Evolutionary conservation across 371 early-diverging fungal genomes (phyloP), one percentile per base, ranked within the genome.

Genomic region (Apophysomyces trapeziformis): DNA sequence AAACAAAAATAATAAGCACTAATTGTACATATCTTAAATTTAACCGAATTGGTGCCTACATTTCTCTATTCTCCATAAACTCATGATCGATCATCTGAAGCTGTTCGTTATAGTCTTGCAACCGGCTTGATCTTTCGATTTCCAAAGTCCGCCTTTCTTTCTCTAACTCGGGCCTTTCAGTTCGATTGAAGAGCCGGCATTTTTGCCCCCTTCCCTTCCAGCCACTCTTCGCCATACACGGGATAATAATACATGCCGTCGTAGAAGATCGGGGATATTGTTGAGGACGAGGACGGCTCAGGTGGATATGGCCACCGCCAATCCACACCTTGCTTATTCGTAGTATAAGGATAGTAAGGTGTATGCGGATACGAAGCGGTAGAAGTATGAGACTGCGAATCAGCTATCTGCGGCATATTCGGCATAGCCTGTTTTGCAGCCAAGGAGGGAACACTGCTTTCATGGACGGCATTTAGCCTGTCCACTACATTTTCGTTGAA

Each of bases 1-100:
- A 50, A 18, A 21, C 4, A 50, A 21, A 21, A 1, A 50, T 7
- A 50, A 3, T 3, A 26, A 21, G 21, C 4, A 41, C 5, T 11
- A 7, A 50, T 21, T 5, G 21, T 7, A 21, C n/a, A 21, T 7
- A 16, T 21, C 5, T 11, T 8, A 11, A 7, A 50, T 4, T 2
- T 18, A 7, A 21, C 8, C 21, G 21, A 50, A 18, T 50, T 9
- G 21, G 21, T 18, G 54, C 67, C 60, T 66, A 61, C 67, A 61
- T 61, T 57, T 66, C 67, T 57, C 45, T 66, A 44, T 66, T 66
- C 38, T 66, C 67, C 13, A 56, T 43, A 41, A 66, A 66, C 41
- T 66, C 67, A 16, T 61, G 67, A 50, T 66, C 44, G 21, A 66
- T 66, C 56, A 43, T 60, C 45, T 46, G 36, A 37, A 50, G 54